Evolutionary conservation across 75 land plant species (phyloP).

Genomic region (Sequoia sempervirens): DNA sequence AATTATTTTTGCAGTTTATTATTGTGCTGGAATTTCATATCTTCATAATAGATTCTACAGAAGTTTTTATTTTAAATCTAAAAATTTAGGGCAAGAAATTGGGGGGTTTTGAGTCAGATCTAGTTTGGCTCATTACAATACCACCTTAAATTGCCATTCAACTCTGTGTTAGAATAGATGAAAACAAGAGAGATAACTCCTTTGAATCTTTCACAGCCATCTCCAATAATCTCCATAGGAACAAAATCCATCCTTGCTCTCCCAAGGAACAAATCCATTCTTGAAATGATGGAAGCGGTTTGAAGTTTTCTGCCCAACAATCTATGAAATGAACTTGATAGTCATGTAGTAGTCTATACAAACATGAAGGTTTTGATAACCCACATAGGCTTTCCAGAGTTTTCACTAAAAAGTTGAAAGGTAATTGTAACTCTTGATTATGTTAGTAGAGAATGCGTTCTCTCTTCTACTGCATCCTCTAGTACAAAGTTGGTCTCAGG

Average conservation of each 20-base stretch:
- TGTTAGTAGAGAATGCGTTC: conserved; percentile 3
- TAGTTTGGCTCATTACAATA: no score
- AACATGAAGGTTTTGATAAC: conserved; percentile 10
- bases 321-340: conserved; percentile 12
- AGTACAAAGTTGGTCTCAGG: conserved; percentile 10
- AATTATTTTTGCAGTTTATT: no score
- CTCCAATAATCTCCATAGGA: conserved; percentile 12
- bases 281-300: conserved; percentile 8
- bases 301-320: background rate
- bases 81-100: no score
- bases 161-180: background rate
- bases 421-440: conserved; percentile 18
- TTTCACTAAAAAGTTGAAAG: conserved; percentile 14
- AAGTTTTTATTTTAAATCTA: no score
- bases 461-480: conserved; percentile 13
- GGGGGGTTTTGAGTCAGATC: no score
- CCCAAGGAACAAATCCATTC: conserved; percentile 9
- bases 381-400: background rate
- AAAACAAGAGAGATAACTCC: background rate
- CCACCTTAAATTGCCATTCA: background rate
- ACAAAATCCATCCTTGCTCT: background rate
- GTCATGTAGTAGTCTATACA: conserved; percentile 10
- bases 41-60: no score
- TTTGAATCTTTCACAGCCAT: background rate
- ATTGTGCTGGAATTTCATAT: no score